Base-by-base conservation (phyloP, 306 rosid species). In the Argentina anserina region DNA sequence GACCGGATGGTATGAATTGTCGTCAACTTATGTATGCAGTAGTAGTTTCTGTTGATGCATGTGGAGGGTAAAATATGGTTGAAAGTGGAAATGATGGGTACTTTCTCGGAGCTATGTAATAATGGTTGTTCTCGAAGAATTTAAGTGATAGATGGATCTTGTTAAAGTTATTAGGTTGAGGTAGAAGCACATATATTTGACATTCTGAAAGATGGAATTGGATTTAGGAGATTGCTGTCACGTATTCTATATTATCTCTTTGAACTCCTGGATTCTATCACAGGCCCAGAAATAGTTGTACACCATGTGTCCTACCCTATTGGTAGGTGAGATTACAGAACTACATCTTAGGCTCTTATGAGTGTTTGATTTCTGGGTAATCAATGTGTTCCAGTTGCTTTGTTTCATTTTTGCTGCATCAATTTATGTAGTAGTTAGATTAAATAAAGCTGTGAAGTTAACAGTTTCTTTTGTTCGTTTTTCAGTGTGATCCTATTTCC, bases 401-500 rank as follows among this genome's bases (percentile, higher is more conserved):
- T 39, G 53, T 62, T 62, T 33, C 26, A 7, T 8, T 29, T 29
- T 59, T 14, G 15, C 34, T 46, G 69, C 26, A 33, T 71, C 75
- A 55, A 21, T 41, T 55, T 6, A 10, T 39, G 28, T 10, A 17
- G 40, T 55, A 18, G 65, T n/a, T 37, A 39, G 20, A 9, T 9
- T n/a, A 56, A 20, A 25, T 9, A 21, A n/a, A 69, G 33, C 50
- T 53, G 37, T 21, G 25, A 37, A 12, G 9, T 36, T 20, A 69
- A 23, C 28, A 18, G 39, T 71, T 3, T 25, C 26, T 18, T 39
- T 69, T 62, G 43, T 5, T 60, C 50, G 76, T 84, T 43, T 14
- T 83, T 84, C 93, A 92, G 97, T 63, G 97, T 92, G 77, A 92
- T 92, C 80, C 74, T 92, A 59, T 85, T 92, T 78, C 97, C 97